Percentiles rank a stretch among this genome's conserved stretches.
phyloP scores from a whole-genome alignment of 2,329 filamentous ascomycete genomes.

The Podosphaera fusca region DNA sequence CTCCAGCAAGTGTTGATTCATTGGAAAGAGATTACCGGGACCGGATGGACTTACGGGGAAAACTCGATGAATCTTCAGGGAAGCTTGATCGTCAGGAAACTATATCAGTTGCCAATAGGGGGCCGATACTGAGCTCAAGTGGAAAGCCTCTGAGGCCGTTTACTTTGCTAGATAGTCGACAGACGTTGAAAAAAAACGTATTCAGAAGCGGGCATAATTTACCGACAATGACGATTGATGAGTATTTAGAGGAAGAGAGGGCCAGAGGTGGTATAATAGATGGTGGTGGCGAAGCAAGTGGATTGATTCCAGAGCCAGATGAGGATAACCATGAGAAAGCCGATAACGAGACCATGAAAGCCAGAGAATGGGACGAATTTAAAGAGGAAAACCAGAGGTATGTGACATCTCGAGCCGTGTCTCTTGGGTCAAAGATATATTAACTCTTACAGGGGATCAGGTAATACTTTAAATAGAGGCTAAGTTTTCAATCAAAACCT shows the following conservation, averaged over 20 bases:
- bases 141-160: constrained; percentile 84
- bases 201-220: constrained; percentile 82
- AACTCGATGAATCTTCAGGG: constrained; percentile 34
- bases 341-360: constrained; percentile 81
- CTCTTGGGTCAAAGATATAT: not conserved
- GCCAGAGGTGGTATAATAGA: constrained; percentile 72
- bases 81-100: constrained; percentile 45
- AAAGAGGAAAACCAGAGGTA: constrained; percentile 64
- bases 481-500: constrained; percentile 11
- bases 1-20: constrained; percentile 21
- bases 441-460: constrained; percentile 29
- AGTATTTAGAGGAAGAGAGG: constrained; percentile 84
- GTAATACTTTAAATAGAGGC: constrained; percentile 66
- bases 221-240: constrained; percentile 93
- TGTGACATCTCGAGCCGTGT: constrained; percentile 1
- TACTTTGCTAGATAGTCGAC: constrained; percentile 56
- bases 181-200: constrained; percentile 55
- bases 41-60: constrained; percentile 18
- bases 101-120: constrained; percentile 26
- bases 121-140: constrained; percentile 51
- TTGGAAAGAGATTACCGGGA: constrained; percentile 25
- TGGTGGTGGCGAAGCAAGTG: constrained; percentile 60
- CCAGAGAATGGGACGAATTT: constrained; percentile 86
- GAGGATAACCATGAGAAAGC: constrained; percentile 79
- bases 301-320: constrained; percentile 46